Conservation (phyloP, 2,329 filamentous ascomycete species). For the Coccinonectria pachysandricola region DNA sequence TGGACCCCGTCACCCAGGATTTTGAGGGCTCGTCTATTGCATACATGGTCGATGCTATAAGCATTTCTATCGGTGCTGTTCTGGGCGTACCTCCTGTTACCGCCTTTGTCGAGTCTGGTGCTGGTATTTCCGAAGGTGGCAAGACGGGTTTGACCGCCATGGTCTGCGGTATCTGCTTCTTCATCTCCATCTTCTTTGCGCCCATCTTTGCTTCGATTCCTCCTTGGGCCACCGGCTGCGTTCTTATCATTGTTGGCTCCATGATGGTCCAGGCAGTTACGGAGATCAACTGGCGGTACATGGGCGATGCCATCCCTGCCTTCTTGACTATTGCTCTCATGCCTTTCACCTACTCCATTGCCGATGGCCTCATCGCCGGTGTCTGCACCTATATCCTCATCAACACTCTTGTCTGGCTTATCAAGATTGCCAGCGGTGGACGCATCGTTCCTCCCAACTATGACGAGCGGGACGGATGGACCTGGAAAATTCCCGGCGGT, state of each 20-base stretch:
- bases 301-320: conserved; percentile 73
- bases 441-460: conserved; percentile 66
- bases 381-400: conserved; percentile 68
- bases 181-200: conserved; percentile 80
- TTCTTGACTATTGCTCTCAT: conserved; percentile 78
- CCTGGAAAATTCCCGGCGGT: conserved; percentile 64
- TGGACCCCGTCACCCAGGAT: conserved; percentile 74
- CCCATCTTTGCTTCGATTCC: conserved; percentile 86
- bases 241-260: conserved; percentile 77
- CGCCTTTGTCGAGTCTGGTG: conserved; percentile 81
- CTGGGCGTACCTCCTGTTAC: conserved; percentile 74
- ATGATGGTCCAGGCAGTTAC: conserved; percentile 73
- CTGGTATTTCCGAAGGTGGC: conserved; percentile 80
- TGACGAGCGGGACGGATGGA: conserved; percentile 70
- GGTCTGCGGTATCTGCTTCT: conserved; percentile 69
- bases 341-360: conserved; percentile 86
- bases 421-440: conserved; percentile 57
- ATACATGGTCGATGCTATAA: conserved; percentile 71
- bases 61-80: conserved; percentile 69
- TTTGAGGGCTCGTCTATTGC: conserved; percentile 79
- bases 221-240: conserved; percentile 80
- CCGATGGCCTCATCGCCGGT: conserved; percentile 74
- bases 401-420: conserved; percentile 59
- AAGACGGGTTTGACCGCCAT: conserved; percentile 78
- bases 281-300: conserved; percentile 83